phyloP scores from a whole-genome alignment of 2,329 filamentous ascomycete genomes.

The Aspergillus melleus region DNA sequence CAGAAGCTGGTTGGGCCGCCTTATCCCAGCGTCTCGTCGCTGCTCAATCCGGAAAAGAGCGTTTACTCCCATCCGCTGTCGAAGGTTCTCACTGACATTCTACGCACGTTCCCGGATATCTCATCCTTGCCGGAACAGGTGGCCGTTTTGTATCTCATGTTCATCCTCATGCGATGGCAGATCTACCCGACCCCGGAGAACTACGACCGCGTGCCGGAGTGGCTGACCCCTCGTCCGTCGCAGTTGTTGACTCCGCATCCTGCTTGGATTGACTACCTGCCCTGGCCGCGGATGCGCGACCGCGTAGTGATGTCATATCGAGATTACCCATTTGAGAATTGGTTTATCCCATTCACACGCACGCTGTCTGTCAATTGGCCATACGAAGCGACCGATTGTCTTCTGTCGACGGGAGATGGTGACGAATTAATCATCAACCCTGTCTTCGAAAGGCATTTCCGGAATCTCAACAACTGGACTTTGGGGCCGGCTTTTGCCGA shows the following conservation, averaged over 20 bases:
- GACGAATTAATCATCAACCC: slow-evolving; percentile 79
- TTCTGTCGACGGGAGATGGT: slow-evolving; percentile 54
- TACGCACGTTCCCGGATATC: slow-evolving; percentile 80
- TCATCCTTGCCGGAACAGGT: slow-evolving; percentile 77
- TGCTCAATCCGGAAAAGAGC: slow-evolving; percentile 69
- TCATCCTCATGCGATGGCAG: slow-evolving; percentile 82
- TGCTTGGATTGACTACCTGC: slow-evolving; percentile 78
- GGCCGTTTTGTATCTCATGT: slow-evolving; percentile 82
- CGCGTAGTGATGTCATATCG: slow-evolving; percentile 56
- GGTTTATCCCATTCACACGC: slow-evolving; percentile 78
- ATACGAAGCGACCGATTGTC: slow-evolving; percentile 70
- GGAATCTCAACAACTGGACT: slow-evolving; percentile 77
- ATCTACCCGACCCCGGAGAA: slow-evolving; percentile 77
- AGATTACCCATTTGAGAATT: slow-evolving; percentile 71
- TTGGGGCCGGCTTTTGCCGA: slow-evolving; percentile 68
- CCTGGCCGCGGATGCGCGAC: slow-evolving; percentile 77
- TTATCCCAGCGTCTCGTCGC: slow-evolving; percentile 76
- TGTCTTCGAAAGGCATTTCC: slow-evolving; percentile 78
- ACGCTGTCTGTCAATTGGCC: slow-evolving; percentile 82
- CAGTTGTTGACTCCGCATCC: slow-evolving; percentile 71
- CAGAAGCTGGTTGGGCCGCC: slow-evolving; percentile 71
- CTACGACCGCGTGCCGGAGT: slow-evolving; percentile 74
- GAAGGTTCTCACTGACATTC: slow-evolving; percentile 80
- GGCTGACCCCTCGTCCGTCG: slow-evolving; percentile 64
- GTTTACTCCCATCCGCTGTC: slow-evolving; percentile 73